Evolutionary conservation across 495 filamentous ascomycete species (phyloP).

Genomic region (Talaromyces adpressus): DNA sequence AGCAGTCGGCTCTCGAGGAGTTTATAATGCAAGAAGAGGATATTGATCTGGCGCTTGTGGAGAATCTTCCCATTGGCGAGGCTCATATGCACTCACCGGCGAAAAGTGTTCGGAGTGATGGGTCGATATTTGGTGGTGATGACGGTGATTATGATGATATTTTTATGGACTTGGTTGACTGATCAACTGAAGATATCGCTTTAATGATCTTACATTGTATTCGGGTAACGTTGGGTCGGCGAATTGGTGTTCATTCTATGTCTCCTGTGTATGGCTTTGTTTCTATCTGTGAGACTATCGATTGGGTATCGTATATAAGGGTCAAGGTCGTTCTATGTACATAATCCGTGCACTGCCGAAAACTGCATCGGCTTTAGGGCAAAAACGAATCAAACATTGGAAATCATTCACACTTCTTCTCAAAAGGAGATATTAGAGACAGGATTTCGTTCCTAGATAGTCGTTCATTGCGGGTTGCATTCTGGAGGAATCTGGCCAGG

Average conservation of each 20-base stretch:
- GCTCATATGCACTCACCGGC: slow-evolving; percentile 28
- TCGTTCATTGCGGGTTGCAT: background rate
- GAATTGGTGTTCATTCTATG: background rate
- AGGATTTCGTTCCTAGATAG: background rate
- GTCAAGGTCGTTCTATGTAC: background rate
- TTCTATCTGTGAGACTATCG: background rate
- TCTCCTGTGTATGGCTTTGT: background rate
- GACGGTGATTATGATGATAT: slow-evolving; percentile 52
- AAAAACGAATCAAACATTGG: background rate
- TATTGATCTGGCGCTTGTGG: slow-evolving; percentile 22
- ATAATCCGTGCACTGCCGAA: background rate
- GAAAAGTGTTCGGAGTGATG: slow-evolving; percentile 15
- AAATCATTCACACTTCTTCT: background rate
- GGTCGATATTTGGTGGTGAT: slow-evolving; percentile 36
- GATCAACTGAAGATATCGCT: background rate
- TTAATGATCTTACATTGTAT: background rate
- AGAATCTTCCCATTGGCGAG: slow-evolving; percentile 17
- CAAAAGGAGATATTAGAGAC: background rate
- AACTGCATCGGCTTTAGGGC: background rate
- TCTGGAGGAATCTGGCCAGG: background rate
- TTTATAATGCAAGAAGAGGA: slow-evolving; percentile 25
- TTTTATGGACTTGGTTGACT: slow-evolving; percentile 34
- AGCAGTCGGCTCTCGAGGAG: slow-evolving; percentile 27
- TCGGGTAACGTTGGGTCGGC: background rate
- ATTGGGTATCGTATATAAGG: background rate